Conservation (phyloP, 1,139 yeast species). For the Yarrowia galli region DNA sequence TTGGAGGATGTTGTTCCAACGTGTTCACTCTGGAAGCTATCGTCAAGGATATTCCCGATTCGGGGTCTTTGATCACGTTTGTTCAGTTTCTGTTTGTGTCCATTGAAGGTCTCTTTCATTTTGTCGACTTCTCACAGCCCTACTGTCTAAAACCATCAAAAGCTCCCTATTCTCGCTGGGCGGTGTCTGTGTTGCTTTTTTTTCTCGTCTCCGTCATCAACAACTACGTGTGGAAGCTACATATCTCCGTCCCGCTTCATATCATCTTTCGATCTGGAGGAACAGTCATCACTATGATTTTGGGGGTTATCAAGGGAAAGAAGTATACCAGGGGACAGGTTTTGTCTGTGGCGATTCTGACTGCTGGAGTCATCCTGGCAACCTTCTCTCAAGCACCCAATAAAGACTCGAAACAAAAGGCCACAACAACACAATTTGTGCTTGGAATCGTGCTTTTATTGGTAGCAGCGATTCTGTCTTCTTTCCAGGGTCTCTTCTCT, state of each 20-base stretch:
- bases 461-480: conserved; percentile 59
- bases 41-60: conserved; percentile 52
- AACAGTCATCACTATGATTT: conserved; percentile 65
- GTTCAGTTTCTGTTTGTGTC: conserved; percentile 66
- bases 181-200: conserved; percentile 59
- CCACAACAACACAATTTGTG: conserved; percentile 39
- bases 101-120: conserved; percentile 54
- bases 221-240: conserved; percentile 64
- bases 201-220: conserved; percentile 63
- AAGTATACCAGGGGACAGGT: conserved; percentile 61
- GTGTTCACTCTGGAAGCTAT: conserved; percentile 68
- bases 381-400: conserved; percentile 49
- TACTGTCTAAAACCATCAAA: conserved; percentile 50
- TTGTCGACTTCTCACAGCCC: conserved; percentile 49
- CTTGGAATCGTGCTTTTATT: conserved; percentile 58
- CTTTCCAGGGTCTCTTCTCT: conserved; percentile 63
- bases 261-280: conserved; percentile 73
- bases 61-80: conserved; percentile 65
- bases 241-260: conserved; percentile 71
- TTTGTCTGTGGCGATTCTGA: conserved; percentile 59
- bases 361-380: conserved; percentile 65
- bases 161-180: conserved; percentile 58
- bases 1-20: conserved; percentile 79
- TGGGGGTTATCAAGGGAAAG: conserved; percentile 58
- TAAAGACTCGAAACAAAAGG: conserved; percentile 6